A percentile compares a stretch with the other conserved stretches of the same genome.
phyloP scores from a whole-genome alignment of 345 rosid species.

The Dipteronia sinensis region DNA sequence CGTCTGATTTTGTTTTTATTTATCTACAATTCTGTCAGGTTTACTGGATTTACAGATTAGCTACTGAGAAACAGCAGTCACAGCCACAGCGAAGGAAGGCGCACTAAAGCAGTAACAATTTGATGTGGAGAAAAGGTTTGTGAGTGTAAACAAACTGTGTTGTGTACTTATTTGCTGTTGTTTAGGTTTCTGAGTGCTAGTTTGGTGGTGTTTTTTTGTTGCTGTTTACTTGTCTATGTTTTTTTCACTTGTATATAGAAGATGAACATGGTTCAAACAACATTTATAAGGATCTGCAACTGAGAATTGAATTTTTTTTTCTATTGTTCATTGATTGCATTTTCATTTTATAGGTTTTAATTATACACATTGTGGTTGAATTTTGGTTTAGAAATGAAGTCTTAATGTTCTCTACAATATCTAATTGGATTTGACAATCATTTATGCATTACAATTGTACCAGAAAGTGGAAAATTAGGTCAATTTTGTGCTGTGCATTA shows the following conservation, averaged over 20 bases:
- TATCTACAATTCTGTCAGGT: constrained; percentile 38
- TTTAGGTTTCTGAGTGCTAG: not conserved
- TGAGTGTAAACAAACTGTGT: not conserved
- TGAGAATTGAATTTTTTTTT: not conserved
- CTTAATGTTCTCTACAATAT: not conserved
- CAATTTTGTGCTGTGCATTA: not conserved
- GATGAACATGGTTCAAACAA: not conserved
- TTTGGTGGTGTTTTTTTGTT: not conserved
- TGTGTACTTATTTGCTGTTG: not conserved
- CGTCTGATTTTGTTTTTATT: not conserved
- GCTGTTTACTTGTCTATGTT: not conserved
- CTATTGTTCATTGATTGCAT: not conserved
- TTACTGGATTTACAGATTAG: constrained; percentile 83
- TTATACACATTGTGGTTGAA: not conserved
- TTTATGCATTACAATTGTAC: not conserved
- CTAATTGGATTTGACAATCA: not conserved
- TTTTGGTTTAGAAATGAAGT: not conserved
- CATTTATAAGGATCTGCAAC: not conserved
- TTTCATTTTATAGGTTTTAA: not conserved
- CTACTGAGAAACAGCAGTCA: constrained; percentile 67
- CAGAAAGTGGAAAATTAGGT: not conserved
- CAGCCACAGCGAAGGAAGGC: constrained; percentile 75
- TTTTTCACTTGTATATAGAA: not conserved
- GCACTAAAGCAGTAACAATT: constrained; percentile 33
- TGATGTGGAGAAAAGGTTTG: constrained; percentile 15